Evolutionary conservation across 2,329 filamentous ascomycete genomes (phyloP), one percentile per base, ranked within the genome.

Genomic region (Cladophialophora carrionii): DNA sequence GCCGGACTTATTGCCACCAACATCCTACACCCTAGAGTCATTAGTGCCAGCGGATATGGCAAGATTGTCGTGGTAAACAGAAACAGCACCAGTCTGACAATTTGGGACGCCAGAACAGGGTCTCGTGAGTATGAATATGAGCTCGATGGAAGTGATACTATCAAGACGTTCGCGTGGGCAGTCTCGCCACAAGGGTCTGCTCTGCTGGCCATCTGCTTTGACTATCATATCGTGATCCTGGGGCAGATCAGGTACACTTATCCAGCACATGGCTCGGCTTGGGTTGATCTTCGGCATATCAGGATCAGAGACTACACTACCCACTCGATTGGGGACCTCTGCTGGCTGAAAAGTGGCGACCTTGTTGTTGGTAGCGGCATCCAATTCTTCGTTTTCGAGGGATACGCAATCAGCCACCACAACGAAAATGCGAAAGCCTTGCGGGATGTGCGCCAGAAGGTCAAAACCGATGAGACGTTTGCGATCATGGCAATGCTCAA

Each of bases 181-280:
- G 94, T 91, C 2, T 96, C 93, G 0, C 92, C 92, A 0, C 91
- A 96, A 75, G 88, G 87, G 56, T 92, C 96, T 73, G 94, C 91
- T 0, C 92, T 97, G 62, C 81, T 97, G 22, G 91, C 93, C 0
- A 91, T 97, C n/a, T 92, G 93, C 0, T 96, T 96, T 73, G 88
- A 89, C n/a, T 90, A 93, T 69, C 87, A 90, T 63, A 89, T 97
- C 4, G 78, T 96, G 32, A 82, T 97, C 2, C 84, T 96, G 29
- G 89, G 90, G 5, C 92, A 97, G 74, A 88, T 96, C 79, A 89
- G 93, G 12, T 97, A 95, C 73, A 92, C 96, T 76, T 96, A 96
- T 74, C 82, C 96, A 20, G 92, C 93, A 72, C 89, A 91, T 66
- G 90, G 90, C 0, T 90, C 92, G n/a, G 91, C 92, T 0, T 97